phyloP scores from a whole-genome alignment of 225 moss, liverwort and hornwort species.

The Bryoerythrophyllum caledonicum region DNA sequence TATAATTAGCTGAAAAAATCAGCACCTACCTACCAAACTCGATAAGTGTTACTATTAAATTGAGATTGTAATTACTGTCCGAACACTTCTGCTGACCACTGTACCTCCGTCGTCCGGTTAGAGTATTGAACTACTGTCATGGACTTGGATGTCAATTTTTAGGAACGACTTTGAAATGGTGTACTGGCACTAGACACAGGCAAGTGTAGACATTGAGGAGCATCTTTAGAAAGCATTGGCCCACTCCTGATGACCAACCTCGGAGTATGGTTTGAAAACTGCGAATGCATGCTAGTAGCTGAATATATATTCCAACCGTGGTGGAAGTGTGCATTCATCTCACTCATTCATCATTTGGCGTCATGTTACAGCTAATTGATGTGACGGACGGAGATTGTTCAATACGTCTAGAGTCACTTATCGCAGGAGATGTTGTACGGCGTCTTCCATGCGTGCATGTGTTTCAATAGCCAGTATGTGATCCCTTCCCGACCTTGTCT shows the following conservation, averaged over 20 bases:
- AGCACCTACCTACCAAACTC: no score
- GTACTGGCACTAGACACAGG: slow-evolving; percentile 75
- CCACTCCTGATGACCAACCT: no score
- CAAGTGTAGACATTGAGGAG: slow-evolving; percentile 62
- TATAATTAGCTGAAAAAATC: no score
- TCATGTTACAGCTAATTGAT: slow-evolving; percentile 59
- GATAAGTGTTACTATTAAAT: no score
- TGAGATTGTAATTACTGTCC: no score
- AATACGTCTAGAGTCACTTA: slow-evolving; percentile 69
- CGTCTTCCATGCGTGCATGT: slow-evolving; percentile 79
- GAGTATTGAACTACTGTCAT: no score
- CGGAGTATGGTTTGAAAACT: no score
- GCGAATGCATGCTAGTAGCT: no score
- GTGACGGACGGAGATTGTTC: slow-evolving; percentile 67
- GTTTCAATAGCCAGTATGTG: slow-evolving; percentile 55
- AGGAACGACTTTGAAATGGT: slow-evolving; percentile 90
- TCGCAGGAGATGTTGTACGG: slow-evolving; percentile 54
- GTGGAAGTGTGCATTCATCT: not conserved
- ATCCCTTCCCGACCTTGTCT: not conserved
- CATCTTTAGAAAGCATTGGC: slow-evolving; percentile 12
- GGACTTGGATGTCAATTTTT: slow-evolving; percentile 25
- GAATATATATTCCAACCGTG: not conserved
- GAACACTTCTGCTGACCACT: no score
- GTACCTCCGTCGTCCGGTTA: no score
- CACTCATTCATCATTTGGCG: slow-evolving; percentile 4